Evolutionary conservation across 331 rosid species (phyloP), one percentile per base, ranked within the genome.

Genomic region (Rhamnella rubrinervis): DNA sequence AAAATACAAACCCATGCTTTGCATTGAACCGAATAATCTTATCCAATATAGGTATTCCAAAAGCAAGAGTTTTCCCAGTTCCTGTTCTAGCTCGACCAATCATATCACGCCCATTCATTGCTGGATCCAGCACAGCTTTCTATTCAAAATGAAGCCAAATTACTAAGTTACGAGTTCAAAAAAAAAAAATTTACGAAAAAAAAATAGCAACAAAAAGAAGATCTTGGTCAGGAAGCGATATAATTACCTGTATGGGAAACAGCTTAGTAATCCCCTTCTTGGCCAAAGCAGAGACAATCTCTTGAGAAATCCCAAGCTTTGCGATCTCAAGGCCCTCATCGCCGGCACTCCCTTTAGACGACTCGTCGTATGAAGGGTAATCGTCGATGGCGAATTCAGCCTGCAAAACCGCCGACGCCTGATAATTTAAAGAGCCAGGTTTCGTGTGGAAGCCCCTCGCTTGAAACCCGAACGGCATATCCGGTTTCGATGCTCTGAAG

Each of bases 91-190:
- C 99, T 5, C 99, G 93, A 67, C 97, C 97, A 14, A 95, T 88
- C 99, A 95, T 95, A 70, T 95, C 99, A 53, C 89, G 97, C 56
- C 99, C 99, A 78, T 91, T 93, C 96, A 89, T 95, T 53, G 97
- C 97, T 59, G 99, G 99, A 73, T 89, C 99, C 68, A 95, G 77
- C 78, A 95, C 99, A 59, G 99, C 99, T 79, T 73, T 89, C 99
- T 95, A 60, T 20, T 71, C 56, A 76, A 23, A 64, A 63, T 25
- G 52, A 55, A 53, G 37, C 44, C 61, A 65, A 58, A 59, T 53
- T 23, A 49, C 17, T 44, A 47, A 39, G 15, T 61, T 55, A 55
- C n/a, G 71, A 6, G 44, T 19, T 17, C 12, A 38, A 46, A 4
- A 61, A 72, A 19, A 52, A 17, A 26, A 50, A 67, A 5, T 3